Percentiles rank a stretch among this genome's conserved stretches.
Evolutionary conservation across 495 filamentous ascomycete species (phyloP).

Genomic region (Lindgomyces ingoldianus): DNA sequence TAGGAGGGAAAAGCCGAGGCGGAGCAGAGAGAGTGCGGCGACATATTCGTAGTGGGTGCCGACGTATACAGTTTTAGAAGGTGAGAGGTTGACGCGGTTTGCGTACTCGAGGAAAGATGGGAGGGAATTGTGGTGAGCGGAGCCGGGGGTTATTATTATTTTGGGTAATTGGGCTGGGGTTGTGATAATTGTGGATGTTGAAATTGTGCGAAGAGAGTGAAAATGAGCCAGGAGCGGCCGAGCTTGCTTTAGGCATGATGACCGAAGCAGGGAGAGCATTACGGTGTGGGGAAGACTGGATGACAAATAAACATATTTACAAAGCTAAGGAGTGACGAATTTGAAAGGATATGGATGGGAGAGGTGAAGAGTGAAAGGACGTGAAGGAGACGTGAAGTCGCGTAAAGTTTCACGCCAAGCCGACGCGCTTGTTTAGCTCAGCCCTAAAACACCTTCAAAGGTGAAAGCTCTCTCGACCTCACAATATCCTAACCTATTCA

Average conservation of each 20-base stretch:
- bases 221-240: neutral
- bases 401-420: constrained; percentile 5
- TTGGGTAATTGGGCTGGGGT: constrained; percentile 24
- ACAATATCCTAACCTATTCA: neutral
- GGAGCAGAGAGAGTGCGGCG: constrained; percentile 60
- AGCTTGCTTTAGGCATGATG: neutral
- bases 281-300: neutral
- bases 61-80: constrained; percentile 56
- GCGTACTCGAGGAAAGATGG: constrained; percentile 73
- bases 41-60: constrained; percentile 80
- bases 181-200: neutral
- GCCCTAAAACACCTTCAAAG: constrained; percentile 10
- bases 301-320: constrained; percentile 19
- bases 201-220: neutral
- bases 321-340: constrained; percentile 12
- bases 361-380: neutral
- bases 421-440: constrained; percentile 11
- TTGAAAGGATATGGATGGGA: neutral
- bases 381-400: neutral
- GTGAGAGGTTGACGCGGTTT: constrained; percentile 53
- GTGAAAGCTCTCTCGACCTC: neutral
- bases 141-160: constrained; percentile 45
- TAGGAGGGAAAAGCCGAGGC: constrained; percentile 64
- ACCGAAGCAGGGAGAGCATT: constrained; percentile 18
- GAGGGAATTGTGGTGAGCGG: constrained; percentile 61